Evolutionary conservation across 345 rosid species (phyloP).

Genomic region (Litchi chinensis): DNA sequence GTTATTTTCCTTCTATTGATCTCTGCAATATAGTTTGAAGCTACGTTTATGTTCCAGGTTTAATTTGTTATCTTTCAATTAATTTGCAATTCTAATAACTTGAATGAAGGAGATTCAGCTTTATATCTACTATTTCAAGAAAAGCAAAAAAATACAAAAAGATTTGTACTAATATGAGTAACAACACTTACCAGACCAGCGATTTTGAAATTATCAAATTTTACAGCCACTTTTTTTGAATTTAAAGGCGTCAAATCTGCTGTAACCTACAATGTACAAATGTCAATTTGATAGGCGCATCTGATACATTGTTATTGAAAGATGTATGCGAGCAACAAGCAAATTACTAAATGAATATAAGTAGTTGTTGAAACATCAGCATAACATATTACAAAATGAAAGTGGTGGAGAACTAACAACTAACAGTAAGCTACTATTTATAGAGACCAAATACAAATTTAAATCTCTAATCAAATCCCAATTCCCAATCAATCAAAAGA

Average conservation of each 20-base stretch:
- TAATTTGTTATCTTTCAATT: no score
- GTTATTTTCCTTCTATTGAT: no score
- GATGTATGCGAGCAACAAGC: background rate
- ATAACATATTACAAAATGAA: background rate
- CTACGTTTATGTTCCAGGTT: no score
- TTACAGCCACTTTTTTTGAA: conserved; percentile 76
- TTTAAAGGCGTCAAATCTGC: conserved; percentile 83
- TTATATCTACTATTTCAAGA: background rate
- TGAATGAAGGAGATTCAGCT: background rate
- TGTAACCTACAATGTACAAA: conserved; percentile 57
- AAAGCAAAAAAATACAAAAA: background rate
- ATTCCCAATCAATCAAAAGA: no score
- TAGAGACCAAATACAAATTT: no score
- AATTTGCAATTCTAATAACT: no score
- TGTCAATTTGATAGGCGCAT: conserved; percentile 7
- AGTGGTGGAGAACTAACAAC: no score
- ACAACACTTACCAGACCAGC: conserved; percentile 64
- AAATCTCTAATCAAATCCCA: no score
- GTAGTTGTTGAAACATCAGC: background rate
- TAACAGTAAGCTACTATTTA: no score
- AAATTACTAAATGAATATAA: background rate
- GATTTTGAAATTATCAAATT: conserved; percentile 77
- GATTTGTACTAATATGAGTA: background rate
- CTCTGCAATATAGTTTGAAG: no score
- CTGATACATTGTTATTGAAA: background rate